Evolutionary conservation across 179 eudicot genomes (phyloP).

Genomic region (Heliamphora pulchella): DNA sequence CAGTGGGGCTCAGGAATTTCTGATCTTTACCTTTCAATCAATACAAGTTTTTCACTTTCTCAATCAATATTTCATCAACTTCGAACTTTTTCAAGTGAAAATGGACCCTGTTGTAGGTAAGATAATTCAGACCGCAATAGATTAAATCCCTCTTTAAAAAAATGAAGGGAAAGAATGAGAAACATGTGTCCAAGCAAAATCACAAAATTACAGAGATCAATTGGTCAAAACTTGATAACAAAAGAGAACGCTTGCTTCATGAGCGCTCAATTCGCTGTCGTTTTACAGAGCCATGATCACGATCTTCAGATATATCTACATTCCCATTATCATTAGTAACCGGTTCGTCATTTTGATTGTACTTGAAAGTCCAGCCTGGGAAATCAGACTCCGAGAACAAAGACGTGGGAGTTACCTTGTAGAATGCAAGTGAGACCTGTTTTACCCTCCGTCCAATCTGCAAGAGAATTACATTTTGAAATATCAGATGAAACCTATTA

Average conservation of each 20-base stretch:
- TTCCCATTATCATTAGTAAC: neutral
- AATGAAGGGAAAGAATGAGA: no score
- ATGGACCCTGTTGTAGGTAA: no score
- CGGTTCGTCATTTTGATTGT: constrained; percentile 15
- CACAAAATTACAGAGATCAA: neutral
- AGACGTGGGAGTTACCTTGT: constrained; percentile 51
- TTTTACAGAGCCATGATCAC: constrained; percentile 16
- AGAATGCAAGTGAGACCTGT: constrained; percentile 82
- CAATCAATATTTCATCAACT: no score
- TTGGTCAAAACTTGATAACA: constrained; percentile 12
- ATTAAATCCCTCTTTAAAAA: no score
- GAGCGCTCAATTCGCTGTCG: constrained; percentile 25
- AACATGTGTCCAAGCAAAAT: neutral
- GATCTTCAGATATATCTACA: constrained; percentile 8
- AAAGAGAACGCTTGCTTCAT: constrained; percentile 12
- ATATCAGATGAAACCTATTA: neutral
- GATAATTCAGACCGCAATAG: no score
- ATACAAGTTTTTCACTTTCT: no score
- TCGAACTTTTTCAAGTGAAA: no score
- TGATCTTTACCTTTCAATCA: no score
- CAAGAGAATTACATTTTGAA: constrained; percentile 14
- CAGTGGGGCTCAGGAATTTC: no score
- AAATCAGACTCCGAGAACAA: constrained; percentile 76
- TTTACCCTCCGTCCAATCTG: constrained; percentile 82
- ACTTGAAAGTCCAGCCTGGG: constrained; percentile 69